Base-by-base conservation (phyloP, 2,329 filamentous ascomycete species). In the Fusarium coffeatum region DNA sequence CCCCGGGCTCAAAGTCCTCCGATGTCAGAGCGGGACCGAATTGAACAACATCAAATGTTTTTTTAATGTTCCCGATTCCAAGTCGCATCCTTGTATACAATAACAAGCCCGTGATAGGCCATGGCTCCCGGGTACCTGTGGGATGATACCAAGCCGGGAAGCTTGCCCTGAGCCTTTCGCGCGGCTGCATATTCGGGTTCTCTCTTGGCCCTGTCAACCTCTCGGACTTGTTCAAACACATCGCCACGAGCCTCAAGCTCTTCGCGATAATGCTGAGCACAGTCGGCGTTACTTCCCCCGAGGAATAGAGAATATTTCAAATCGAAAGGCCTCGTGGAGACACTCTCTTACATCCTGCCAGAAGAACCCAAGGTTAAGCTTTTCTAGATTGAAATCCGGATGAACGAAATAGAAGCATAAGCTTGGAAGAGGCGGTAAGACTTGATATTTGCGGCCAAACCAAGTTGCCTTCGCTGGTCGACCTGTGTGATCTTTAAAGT, bases 191-290 rank as follows among this genome's bases (percentile, higher is more conserved):
- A 55, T n/a, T 55, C 22, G 4, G 25, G 40, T 2, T 28, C 27
- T 5, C 4, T 28, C 4, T 12, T 5, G 11, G 27, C 27, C 27
- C 5, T 28, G 0, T 28, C 27, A 28, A 28, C 27, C 27, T 28
- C 13, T 6, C 9, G 22, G 18, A 34, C 27, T 3, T 58, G 28
- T 22, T 34, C 7, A 5, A n/a, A 27, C 2, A 43, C 28, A 6
- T 43, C 28, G 3, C 37, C 48, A 1, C 37, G 28, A 37, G 37
- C 28, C 37, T 55, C 40, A 0, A 55, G n/a, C 28, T 55, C 55
- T 11, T 58, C 10, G 1, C 37, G 37, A n/a, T 58, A 58, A 22
- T 55, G 28, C 2, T 55, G 28, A n/a, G 48, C 55, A 34, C 48
- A 59, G 8, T 45, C 28, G n/a, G 18, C 20, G 8, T 59, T 3